phyloP scores from a whole-genome alignment of 352 stramenopile genomes.

The Phytophthora niederhauseri region DNA sequence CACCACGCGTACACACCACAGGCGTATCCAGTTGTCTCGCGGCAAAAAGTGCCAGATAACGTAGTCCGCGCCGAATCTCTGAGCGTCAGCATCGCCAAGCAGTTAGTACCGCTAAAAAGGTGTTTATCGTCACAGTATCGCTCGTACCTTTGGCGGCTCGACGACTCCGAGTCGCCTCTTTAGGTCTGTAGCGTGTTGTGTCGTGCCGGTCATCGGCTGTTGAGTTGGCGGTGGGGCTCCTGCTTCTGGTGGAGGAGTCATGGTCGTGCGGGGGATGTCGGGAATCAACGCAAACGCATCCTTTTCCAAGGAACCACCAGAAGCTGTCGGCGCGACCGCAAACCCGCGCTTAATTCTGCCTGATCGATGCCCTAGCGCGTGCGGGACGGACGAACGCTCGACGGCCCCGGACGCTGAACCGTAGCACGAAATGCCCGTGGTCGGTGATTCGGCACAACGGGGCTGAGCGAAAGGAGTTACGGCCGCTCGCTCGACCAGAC shows the following conservation, averaged over 20 bases:
- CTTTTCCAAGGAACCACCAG: slow-evolving; percentile 44
- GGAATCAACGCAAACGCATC: slow-evolving; percentile 46
- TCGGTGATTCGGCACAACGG: slow-evolving; percentile 18
- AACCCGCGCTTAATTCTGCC: slow-evolving; percentile 45
- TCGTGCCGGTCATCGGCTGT: background rate
- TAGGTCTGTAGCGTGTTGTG: slow-evolving; percentile 17
- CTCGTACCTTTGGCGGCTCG: slow-evolving; percentile 21
- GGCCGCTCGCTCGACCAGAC: slow-evolving; percentile 11
- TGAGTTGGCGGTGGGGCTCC: slow-evolving; percentile 16
- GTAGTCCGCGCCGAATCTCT: slow-evolving; percentile 56
- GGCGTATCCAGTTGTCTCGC: slow-evolving; percentile 54
- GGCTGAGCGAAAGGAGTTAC: slow-evolving; percentile 27
- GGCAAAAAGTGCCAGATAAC: slow-evolving; percentile 52
- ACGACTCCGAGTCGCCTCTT: slow-evolving; percentile 28
- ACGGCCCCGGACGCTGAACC: slow-evolving; percentile 24
- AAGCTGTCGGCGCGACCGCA: slow-evolving; percentile 39
- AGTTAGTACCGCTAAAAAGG: background rate
- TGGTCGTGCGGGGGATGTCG: slow-evolving; percentile 34
- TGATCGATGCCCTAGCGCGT: slow-evolving; percentile 25
- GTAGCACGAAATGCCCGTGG: slow-evolving; percentile 29
- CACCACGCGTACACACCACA: slow-evolving; percentile 53
- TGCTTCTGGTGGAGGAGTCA: slow-evolving; percentile 41
- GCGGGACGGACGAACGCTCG: slow-evolving; percentile 19
- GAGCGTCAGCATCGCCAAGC: background rate
- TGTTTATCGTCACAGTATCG: background rate